phyloP scores from a whole-genome alignment of 2,329 filamentous ascomycete species.

The Alternaria triticina region DNA sequence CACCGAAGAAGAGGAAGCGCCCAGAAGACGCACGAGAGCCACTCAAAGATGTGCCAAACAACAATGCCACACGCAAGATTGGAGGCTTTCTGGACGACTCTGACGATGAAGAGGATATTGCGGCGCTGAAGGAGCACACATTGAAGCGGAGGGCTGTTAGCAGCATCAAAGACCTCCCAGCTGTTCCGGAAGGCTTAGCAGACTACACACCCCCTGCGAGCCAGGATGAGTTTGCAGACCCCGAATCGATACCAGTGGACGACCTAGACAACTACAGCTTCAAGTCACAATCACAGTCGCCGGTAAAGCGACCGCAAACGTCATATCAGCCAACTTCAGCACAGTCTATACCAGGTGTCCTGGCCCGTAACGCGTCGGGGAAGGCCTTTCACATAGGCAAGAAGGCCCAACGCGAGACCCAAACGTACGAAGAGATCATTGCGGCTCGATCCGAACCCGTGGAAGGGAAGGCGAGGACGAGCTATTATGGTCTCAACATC shows the following conservation, averaged over 20 bases:
- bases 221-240: conserved; percentile 37
- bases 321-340: conserved; percentile 22
- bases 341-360: conserved; percentile 24
- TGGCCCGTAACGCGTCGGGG: conserved; percentile 61
- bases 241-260: conserved; percentile 37
- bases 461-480: conserved; percentile 70
- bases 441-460: conserved; percentile 69
- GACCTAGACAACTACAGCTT: conserved; percentile 40
- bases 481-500: conserved; percentile 93
- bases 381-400: conserved; percentile 62
- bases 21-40: conserved; percentile 37
- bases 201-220: conserved; percentile 45
- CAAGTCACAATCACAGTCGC: conserved; percentile 31
- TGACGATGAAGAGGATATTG: conserved; percentile 51
- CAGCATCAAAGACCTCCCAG: conserved; percentile 35
- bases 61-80: conserved; percentile 43
- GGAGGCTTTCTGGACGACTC: conserved; percentile 51
- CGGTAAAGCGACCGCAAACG: conserved; percentile 22
- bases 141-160: conserved; percentile 43
- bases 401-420: conserved; percentile 55
- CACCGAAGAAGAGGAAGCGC: conserved; percentile 49
- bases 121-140: conserved; percentile 47
- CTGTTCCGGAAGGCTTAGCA: conserved; percentile 28
- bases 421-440: conserved; percentile 71
- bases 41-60: conserved; percentile 40